Evolutionary conservation across 305 asterid species (phyloP).

Genomic region (Plantago lanceolata): DNA sequence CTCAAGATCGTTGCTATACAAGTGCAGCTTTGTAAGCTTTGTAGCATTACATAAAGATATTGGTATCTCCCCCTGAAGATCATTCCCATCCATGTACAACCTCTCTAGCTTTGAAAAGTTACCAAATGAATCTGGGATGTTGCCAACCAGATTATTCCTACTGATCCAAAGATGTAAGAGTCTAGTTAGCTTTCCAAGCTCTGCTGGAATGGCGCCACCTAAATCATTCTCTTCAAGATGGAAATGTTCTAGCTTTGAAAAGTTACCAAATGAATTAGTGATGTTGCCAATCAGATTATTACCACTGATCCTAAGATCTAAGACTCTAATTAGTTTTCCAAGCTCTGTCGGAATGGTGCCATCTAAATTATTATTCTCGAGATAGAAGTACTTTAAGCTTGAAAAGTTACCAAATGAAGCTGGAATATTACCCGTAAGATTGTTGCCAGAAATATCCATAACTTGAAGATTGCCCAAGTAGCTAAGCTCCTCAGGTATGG

Average conservation of each 20-base stretch:
- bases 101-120: conserved; percentile 21
- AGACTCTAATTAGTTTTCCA: too few species aligned
- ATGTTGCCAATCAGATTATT: conserved; percentile 33
- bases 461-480: too few species aligned
- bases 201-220: conserved; percentile 24
- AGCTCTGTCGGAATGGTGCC: too few species aligned
- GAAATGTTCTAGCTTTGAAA: conserved; percentile 25
- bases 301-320: not conserved
- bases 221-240: conserved; percentile 25
- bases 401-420: conserved; percentile 26
- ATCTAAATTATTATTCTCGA: conserved; percentile 19
- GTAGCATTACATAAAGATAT: conserved; percentile 31
- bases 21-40: conserved; percentile 20
- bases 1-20: conserved; percentile 30
- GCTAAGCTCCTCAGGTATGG: too few species aligned
- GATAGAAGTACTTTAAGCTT: conserved; percentile 19
- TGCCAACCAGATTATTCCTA: conserved; percentile 22
- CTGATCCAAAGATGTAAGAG: conserved; percentile 10
- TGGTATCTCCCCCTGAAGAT: conserved; percentile 33
- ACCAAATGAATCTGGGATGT: conserved; percentile 22
- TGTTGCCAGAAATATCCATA: not conserved
- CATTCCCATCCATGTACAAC: conserved; percentile 31
- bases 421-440: conserved; percentile 23
- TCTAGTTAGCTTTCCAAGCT: conserved; percentile 23
- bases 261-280: conserved; percentile 31